Evolutionary conservation across 805 yeast species (phyloP).

Genomic region (Suhomyces emberorum): DNA sequence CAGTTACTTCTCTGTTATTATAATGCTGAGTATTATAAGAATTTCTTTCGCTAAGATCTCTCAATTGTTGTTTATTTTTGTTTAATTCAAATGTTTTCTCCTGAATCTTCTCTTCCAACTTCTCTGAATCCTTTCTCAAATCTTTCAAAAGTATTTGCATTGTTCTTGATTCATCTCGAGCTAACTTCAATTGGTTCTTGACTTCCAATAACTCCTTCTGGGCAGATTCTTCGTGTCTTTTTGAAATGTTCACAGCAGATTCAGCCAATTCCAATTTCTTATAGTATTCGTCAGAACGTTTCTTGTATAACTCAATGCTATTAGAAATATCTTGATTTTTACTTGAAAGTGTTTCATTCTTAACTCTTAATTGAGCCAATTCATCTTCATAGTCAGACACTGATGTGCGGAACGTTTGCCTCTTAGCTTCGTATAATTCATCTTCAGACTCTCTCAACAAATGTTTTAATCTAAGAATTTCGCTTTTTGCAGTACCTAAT

Average conservation of each 20-base stretch:
- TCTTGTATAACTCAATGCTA: conserved; percentile 58
- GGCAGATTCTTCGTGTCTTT: conserved; percentile 56
- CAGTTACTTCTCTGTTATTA: conserved; percentile 38
- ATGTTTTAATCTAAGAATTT: conserved; percentile 39
- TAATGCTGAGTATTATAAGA: conserved; percentile 48
- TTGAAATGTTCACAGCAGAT: conserved; percentile 59
- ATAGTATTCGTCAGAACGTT: conserved; percentile 71
- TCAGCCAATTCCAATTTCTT: conserved; percentile 77
- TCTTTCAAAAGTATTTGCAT: conserved; percentile 54
- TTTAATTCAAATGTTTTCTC: conserved; percentile 55
- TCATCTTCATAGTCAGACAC: conserved; percentile 36
- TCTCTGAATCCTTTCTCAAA: conserved; percentile 47
- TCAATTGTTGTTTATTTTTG: conserved; percentile 46
- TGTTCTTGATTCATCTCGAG: conserved; percentile 50
- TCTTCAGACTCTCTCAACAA: conserved; percentile 43
- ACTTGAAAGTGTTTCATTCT: conserved; percentile 52
- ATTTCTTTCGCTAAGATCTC: conserved; percentile 54
- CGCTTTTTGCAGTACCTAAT: conserved; percentile 38
- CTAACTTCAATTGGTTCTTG: conserved; percentile 41
- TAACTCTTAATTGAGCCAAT: conserved; percentile 50
- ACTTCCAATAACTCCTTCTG: conserved; percentile 47
- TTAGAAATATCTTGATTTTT: conserved; percentile 55
- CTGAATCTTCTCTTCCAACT: conserved; percentile 53
- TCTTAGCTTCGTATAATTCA: conserved; percentile 38
- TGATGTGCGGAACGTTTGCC: conserved; percentile 40